Conservation (phyloP, 768 basidiomycete species). For the Rossbeevera mucosa region DNA sequence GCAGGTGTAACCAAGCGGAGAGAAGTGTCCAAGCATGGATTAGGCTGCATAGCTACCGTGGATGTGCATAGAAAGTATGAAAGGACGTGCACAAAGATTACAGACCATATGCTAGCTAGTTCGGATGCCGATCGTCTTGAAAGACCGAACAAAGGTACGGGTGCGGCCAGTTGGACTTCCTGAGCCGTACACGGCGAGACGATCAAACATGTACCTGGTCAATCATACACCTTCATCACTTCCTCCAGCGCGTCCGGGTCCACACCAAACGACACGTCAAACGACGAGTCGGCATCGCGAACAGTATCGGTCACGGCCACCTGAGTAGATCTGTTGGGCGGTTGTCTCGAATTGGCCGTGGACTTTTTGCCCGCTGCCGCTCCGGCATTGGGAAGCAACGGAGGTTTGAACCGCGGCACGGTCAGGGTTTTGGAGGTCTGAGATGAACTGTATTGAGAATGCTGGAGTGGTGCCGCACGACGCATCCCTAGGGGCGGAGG, state of each 20-base stretch:
- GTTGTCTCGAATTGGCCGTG: neutral
- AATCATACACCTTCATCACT: constrained; percentile 31
- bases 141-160: neutral
- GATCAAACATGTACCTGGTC: neutral
- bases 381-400: constrained; percentile 13
- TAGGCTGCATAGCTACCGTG: neutral
- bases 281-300: constrained; percentile 28
- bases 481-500: constrained; percentile 31
- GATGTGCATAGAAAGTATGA: neutral
- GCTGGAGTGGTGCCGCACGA: constrained; percentile 12
- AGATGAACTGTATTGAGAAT: constrained; percentile 19
- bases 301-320: neutral
- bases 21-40: neutral
- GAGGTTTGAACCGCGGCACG: constrained; percentile 28
- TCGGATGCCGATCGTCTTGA: neutral
- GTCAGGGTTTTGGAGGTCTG: constrained; percentile 15
- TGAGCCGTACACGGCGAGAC: neutral
- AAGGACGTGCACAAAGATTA: neutral
- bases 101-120: neutral
- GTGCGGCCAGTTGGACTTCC: neutral
- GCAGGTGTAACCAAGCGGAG: neutral
- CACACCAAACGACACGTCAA: constrained; percentile 30
- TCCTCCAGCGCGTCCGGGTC: constrained; percentile 29
- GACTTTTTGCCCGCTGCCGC: neutral
- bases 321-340: neutral